Evolutionary conservation across 1,284 basidiomycete genomes (phyloP).

Genomic region (Porodaedalea pini): DNA sequence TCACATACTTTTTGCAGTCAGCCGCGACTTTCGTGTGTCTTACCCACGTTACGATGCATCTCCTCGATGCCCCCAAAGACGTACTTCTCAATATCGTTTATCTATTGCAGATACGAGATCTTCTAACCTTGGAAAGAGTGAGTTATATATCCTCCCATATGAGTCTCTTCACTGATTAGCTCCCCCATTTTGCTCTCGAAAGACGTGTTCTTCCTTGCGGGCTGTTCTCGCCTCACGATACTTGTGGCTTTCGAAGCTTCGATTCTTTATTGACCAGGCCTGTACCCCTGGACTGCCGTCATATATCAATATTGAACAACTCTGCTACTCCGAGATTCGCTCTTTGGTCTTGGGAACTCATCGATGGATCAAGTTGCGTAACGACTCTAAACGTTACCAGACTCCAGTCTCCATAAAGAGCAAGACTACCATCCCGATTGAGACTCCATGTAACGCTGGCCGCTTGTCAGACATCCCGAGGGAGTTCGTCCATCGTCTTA

Average conservation of each 20-base stretch:
- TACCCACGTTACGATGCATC: too few species aligned
- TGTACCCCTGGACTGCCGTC: not conserved
- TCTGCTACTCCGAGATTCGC: conserved; percentile 4
- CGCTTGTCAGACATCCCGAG: too few species aligned
- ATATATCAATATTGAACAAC: not conserved
- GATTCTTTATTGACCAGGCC: not conserved
- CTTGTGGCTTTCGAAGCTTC: conserved; percentile 2
- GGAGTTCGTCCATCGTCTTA: too few species aligned
- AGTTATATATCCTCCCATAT: not conserved
- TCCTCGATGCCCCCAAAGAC: not conserved
- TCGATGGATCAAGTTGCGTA: not conserved
- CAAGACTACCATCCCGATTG: too few species aligned
- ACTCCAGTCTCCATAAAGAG: too few species aligned
- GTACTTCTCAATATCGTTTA: not conserved
- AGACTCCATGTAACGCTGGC: too few species aligned
- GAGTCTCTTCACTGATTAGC: too few species aligned
- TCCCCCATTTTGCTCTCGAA: too few species aligned
- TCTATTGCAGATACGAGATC: not conserved
- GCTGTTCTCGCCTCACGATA: not conserved
- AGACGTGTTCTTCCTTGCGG: not conserved
- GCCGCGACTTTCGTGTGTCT: too few species aligned
- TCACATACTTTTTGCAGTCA: too few species aligned
- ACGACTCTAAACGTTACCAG: too few species aligned
- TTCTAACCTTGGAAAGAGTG: not conserved
- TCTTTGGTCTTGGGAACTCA: conserved; percentile 1